Evolutionary conservation across 2,329 filamentous ascomycete genomes (phyloP), one percentile per base, ranked within the genome.

Genomic region (Hypoxylon sp.): DNA sequence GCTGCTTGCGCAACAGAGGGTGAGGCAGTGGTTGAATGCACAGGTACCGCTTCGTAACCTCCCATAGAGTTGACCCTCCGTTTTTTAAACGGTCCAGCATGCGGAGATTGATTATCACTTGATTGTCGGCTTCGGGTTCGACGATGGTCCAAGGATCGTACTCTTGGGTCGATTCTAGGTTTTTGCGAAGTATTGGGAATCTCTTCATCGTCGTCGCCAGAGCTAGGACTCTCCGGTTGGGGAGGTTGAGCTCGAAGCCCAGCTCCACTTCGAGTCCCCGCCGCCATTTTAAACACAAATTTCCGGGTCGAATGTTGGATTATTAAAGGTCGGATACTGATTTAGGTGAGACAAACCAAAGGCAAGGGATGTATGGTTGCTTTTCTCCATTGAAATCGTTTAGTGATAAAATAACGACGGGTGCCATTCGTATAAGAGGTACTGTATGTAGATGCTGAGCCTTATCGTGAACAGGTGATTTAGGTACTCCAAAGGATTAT

Each of bases 131-230:
- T 42, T 15, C 40, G 30, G 13, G 15, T 19, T 44, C 46, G 47
- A 37, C 32, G 50, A 41, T 48, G 29, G 31, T 43, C 44, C 27
- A 44, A 32, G 11, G 46, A 27, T 16, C 25, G 38, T 37, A 50
- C 21, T 19, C 2, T 30, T 9, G 41, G 44, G 9, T 36, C 23
- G 16, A 35, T 19, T 27, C 15, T 32, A 11, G 27, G 37, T 40
- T 63, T 65, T 63, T 65, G 55, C 8, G 60, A 58, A 12, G 35
- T 32, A 17, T 34, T 38, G 5, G 64, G 63, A 16, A 67, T 67
- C 32, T 50, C 62, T 17, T 63, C 62, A 5, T 65, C 61, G 11
- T 63, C 55, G 11, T 63, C 58, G 26, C 57, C 59, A 29, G 57
- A 59, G 20, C 61, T 59, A 2, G 60, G 60, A 31, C 57, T 63